Evolutionary conservation across 805 yeast species (phyloP), one percentile per base, ranked within the genome.

Genomic region (Torulaspora quercuum): DNA sequence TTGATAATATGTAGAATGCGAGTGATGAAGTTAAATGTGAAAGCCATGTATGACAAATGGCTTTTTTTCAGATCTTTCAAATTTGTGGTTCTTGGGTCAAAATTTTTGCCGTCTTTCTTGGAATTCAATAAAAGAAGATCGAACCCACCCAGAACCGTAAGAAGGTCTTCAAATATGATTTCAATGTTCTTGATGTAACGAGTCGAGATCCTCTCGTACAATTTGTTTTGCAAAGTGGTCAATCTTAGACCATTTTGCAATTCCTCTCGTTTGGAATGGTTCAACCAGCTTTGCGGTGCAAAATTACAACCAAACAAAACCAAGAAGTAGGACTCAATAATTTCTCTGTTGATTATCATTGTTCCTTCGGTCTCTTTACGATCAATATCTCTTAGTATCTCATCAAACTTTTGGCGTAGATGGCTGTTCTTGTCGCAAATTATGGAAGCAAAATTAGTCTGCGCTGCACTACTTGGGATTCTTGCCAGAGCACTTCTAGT

Each of bases 401-500:
- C 30, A 11, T 45, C 29, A 24, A 51, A 29, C 51, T 39, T 53
- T 61, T 62, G 44, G 30, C 47, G 48, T 5, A 46, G 31, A 10
- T 44, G 41, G 21, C 65, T 64, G 43, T 55, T 67, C 45, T 53
- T 61, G 53, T 47, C 69, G 34, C 55, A 67, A 26, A 53, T 62
- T 28, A 50, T 46, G 21, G 61, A 60, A 3, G 67, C 50, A 43
- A 78, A 61, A 49, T 76, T 78, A 19, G 57, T 54, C 10, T 68
- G 50, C 0, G 81, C 82, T 13, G 75, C 60, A 12, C 60, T 57
- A 33, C 67, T 65, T 14, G 75, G 70, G 19, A 71, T 63, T 40
- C 80, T 68, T 9, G 84, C 72, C 44, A 73, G 64, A 13, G 70
- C 68, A 3, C 83, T 75, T 46, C 85, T 64, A 30, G 75, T 62